Percentiles rank a stretch among this genome's conserved stretches.
Conservation (phyloP, 768 basidiomycete species). For the Amanita phalloides region DNA sequence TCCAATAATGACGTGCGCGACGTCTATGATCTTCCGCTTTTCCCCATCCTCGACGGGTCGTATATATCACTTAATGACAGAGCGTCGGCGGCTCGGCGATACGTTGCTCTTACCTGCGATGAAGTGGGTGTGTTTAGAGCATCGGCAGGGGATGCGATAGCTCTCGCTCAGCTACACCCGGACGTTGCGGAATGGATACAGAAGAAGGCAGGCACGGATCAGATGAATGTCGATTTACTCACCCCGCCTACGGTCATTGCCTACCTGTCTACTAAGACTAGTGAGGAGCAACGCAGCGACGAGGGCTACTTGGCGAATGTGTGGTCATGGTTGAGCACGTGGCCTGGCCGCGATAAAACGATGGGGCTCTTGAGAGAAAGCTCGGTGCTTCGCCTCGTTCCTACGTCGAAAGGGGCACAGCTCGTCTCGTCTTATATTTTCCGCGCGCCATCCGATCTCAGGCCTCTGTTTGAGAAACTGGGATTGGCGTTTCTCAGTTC, state of each 20-base stretch:
- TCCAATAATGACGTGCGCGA: conserved; percentile 19
- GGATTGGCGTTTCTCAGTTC: conserved; percentile 24
- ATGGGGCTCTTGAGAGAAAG: background rate
- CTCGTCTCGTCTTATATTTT: conserved; percentile 18
- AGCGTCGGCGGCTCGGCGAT: background rate
- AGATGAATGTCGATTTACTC: conserved; percentile 23
- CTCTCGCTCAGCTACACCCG: conserved; percentile 16
- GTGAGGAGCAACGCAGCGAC: conserved; percentile 10
- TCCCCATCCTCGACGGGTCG: conserved; percentile 17
- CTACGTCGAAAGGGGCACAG: conserved; percentile 19
- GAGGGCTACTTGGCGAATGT: conserved; percentile 26
- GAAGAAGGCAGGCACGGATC: conserved; percentile 10
- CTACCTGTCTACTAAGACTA: conserved; percentile 7
- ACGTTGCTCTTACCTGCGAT: conserved; percentile 18
- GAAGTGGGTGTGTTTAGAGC: conserved; percentile 19
- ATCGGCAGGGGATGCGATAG: conserved; percentile 14
- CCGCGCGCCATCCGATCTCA: conserved; percentile 6
- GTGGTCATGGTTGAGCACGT: conserved; percentile 31
- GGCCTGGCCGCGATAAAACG: conserved; percentile 6
- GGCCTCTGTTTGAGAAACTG: conserved; percentile 15
- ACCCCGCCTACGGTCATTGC: conserved; percentile 14
- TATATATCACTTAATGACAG: background rate
- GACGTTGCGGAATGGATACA: conserved; percentile 14
- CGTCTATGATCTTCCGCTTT: conserved; percentile 25
- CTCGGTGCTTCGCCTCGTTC: conserved; percentile 18